These are phyloP conservation scores for Xylariaceae sp. DNA, from an alignment of 2,329 filamentous ascomycete genomes.

Conservation along the genomic window DNA sequence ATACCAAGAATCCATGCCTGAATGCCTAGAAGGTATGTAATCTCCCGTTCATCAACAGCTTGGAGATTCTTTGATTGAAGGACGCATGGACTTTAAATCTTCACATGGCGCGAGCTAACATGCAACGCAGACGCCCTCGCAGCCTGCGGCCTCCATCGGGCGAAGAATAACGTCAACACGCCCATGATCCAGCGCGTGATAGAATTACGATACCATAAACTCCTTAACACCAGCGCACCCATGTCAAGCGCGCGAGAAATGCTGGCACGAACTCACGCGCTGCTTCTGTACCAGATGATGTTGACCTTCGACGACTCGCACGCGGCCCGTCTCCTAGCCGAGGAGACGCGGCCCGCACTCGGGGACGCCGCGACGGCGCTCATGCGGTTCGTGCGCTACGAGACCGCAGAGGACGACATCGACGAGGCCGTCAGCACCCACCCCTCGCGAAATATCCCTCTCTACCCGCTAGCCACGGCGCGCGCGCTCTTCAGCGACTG, in stretches of 20 bases:
- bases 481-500: slow-evolving; percentile 26
- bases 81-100: neutral
- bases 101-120: neutral
- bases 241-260: slow-evolving; percentile 7
- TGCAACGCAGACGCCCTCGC: slow-evolving; percentile 21
- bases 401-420: slow-evolving; percentile 4
- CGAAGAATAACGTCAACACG: slow-evolving; percentile 23
- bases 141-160: slow-evolving; percentile 23
- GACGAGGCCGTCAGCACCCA: neutral
- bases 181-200: slow-evolving; percentile 26
- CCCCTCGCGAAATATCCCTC: slow-evolving; percentile 19
- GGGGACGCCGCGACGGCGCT: slow-evolving; percentile 18
- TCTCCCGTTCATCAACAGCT: neutral
- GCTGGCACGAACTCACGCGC: slow-evolving; percentile 25
- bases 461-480: slow-evolving; percentile 20
- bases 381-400: slow-evolving; percentile 1
- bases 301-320: slow-evolving; percentile 27
- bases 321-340: slow-evolving; percentile 11
- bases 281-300: slow-evolving; percentile 29
- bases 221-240: slow-evolving; percentile 13
- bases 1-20: slow-evolving; percentile 27
- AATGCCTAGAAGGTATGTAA: slow-evolving; percentile 23
- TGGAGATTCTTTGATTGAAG: neutral
- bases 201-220: slow-evolving; percentile 20
- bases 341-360: slow-evolving; percentile 14